Evolutionary conservation across 2,329 filamentous ascomycete genomes (phyloP).

Genomic region (Ascosphaera aggregata): DNA sequence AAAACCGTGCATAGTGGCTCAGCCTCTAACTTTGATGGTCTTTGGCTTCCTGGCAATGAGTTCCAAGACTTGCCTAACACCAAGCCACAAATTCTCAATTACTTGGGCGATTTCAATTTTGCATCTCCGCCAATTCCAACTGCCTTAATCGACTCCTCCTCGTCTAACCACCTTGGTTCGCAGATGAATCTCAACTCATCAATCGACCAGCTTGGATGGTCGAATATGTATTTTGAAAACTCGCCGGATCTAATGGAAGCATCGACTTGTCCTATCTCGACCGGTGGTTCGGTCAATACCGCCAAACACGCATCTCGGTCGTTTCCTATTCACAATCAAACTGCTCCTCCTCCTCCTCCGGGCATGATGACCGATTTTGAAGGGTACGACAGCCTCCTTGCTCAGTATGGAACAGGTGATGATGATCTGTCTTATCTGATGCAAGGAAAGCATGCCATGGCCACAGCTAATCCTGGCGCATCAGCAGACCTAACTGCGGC

Average conservation of each 20-base stretch:
- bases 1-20: neutral
- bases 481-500: neutral
- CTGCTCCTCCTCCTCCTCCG: neutral
- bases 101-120: neutral
- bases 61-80: neutral
- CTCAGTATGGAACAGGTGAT: too few species aligned
- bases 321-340: neutral
- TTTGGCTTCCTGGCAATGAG: neutral
- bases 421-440: neutral
- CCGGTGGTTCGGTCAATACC: neutral
- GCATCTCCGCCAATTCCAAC: neutral
- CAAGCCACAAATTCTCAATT: neutral
- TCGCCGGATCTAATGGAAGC: neutral
- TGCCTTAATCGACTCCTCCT: neutral
- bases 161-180: neutral
- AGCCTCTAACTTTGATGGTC: neutral
- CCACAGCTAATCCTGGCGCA: neutral
- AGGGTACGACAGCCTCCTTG: neutral
- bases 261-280: neutral
- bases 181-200: neutral
- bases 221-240: neutral
- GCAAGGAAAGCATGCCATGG: neutral
- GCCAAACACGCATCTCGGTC: neutral
- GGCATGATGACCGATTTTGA: neutral
- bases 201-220: neutral